These are phyloP conservation scores for Lasiodiplodia hormozganensis DNA, from an alignment of 2,329 filamentous ascomycete genomes.

Conservation along the genomic window DNA sequence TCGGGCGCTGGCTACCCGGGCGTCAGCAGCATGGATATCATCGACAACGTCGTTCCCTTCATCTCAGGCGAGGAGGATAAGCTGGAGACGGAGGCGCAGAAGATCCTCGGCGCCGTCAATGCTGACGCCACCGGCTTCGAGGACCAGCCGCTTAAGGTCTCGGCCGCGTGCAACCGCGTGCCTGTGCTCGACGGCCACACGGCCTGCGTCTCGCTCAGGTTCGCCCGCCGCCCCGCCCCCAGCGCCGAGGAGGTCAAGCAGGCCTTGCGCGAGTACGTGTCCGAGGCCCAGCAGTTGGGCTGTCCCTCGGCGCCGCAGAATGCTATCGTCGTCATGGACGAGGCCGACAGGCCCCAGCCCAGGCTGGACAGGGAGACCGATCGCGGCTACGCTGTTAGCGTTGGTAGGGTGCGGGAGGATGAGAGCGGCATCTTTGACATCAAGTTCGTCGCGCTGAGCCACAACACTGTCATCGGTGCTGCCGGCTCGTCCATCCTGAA, in stretches of 20 bases:
- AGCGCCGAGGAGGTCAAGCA: constrained; percentile 76
- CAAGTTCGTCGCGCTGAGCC: constrained; percentile 92
- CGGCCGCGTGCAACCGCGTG: constrained; percentile 90
- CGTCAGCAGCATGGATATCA: constrained; percentile 90
- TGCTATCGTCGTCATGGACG: constrained; percentile 87
- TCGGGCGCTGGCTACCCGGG: constrained; percentile 92
- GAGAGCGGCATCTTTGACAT: constrained; percentile 90
- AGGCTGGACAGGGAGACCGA: constrained; percentile 86
- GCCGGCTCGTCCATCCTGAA: constrained; percentile 97
- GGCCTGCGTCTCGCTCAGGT: constrained; percentile 88
- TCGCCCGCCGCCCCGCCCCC: constrained; percentile 77
- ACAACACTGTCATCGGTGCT: constrained; percentile 91
- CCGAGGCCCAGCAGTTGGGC: constrained; percentile 81
- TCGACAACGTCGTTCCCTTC: constrained; percentile 95
- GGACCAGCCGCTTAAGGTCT: constrained; percentile 79
- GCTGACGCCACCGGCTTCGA: constrained; percentile 74
- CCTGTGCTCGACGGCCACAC: constrained; percentile 95
- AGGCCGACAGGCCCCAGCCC: constrained; percentile 89
- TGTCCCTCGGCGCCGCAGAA: constrained; percentile 85
- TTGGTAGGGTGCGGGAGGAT: constrained; percentile 85
- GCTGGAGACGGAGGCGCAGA: constrained; percentile 90
- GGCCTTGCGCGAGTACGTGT: constrained; percentile 80
- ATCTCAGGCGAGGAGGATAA: constrained; percentile 96
- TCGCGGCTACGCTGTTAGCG: constrained; percentile 87
- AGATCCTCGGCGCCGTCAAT: constrained; percentile 85